Conservation (phyloP, 192 early-diverging fungal species). For the Phycomyces blakesleeanus region DNA sequence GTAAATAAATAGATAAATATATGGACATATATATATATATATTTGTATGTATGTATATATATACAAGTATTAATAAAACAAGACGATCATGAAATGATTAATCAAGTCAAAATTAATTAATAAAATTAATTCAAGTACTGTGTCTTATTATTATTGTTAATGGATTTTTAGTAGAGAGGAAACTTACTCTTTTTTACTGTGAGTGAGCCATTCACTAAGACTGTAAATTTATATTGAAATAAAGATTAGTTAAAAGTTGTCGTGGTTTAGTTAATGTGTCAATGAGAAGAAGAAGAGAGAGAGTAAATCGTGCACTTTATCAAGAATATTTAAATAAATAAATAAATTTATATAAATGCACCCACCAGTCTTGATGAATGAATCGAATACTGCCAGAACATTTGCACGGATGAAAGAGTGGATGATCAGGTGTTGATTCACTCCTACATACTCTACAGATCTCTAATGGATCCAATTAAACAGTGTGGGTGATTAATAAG, state of each 20-base stretch:
- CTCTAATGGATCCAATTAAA: constrained; percentile 27
- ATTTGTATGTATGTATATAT: too few species aligned
- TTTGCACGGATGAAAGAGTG: constrained; percentile 91
- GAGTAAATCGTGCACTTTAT: too few species aligned
- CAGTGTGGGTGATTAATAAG: too few species aligned
- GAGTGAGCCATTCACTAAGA: constrained; percentile 80
- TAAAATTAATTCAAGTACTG: too few species aligned
- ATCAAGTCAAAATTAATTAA: too few species aligned
- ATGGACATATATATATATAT: not conserved
- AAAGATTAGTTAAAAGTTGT: constrained; percentile 4
- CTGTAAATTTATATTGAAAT: constrained; percentile 28
- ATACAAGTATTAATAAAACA: not conserved
- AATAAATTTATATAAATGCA: too few species aligned
- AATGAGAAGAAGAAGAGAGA: not conserved
- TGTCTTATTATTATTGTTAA: too few species aligned
- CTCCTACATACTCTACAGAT: constrained; percentile 84
- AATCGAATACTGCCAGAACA: constrained; percentile 93
- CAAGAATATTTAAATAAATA: too few species aligned
- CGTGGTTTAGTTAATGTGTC: not conserved
- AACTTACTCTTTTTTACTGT: constrained; percentile 72
- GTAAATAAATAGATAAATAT: constrained; percentile 2
- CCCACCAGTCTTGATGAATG: constrained; percentile 89
- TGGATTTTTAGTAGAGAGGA: not conserved
- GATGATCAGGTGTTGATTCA: constrained; percentile 73
- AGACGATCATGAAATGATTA: too few species aligned